Evolutionary conservation across 257 asterid genomes (phyloP).

Genomic region (Solanum bukasovii): DNA sequence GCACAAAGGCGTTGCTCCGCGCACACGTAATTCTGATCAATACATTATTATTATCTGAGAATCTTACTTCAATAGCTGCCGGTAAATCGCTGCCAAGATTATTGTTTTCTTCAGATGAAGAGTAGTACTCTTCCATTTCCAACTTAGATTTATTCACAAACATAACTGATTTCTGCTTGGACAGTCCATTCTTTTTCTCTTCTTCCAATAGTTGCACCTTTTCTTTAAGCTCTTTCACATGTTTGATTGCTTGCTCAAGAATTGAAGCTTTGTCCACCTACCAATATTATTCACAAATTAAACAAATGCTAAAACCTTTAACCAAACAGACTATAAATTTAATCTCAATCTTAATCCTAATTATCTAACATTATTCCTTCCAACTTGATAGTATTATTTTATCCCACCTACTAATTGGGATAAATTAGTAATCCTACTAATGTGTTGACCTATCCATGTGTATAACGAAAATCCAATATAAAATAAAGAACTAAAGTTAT

Average conservation of each 20-base stretch:
- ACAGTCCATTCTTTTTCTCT: slow-evolving; percentile 1
- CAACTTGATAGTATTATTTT: too few relatives aligned
- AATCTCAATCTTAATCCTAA: not conserved
- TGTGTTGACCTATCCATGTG: not conserved
- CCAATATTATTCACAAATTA: not conserved
- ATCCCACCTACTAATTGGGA: too few relatives aligned
- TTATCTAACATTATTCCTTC: too few relatives aligned
- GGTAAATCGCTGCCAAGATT: not conserved
- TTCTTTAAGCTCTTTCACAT: slow-evolving; percentile 27
- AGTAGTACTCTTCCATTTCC: slow-evolving; percentile 3
- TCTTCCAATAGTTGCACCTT: slow-evolving; percentile 20
- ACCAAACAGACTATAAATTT: not conserved
- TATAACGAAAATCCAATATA: not conserved
- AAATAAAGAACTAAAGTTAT: not conserved
- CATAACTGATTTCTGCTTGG: slow-evolving; percentile 6
- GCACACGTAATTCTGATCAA: slow-evolving; percentile 14
- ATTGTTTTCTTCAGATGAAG: slow-evolving; percentile 9
- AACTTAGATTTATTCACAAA: slow-evolving; percentile 15
- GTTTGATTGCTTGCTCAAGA: slow-evolving; percentile 21
- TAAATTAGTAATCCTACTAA: not conserved
- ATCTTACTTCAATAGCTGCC: slow-evolving; percentile 19
- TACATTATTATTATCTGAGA: slow-evolving; percentile 4
- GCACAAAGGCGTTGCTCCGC: not conserved
- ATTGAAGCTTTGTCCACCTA: slow-evolving; percentile 36
- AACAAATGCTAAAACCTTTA: too few relatives aligned